These are phyloP conservation scores for Phytophthora nicotianae DNA, from an alignment of 352 stramenopile genomes.

Conservation along the genomic window DNA sequence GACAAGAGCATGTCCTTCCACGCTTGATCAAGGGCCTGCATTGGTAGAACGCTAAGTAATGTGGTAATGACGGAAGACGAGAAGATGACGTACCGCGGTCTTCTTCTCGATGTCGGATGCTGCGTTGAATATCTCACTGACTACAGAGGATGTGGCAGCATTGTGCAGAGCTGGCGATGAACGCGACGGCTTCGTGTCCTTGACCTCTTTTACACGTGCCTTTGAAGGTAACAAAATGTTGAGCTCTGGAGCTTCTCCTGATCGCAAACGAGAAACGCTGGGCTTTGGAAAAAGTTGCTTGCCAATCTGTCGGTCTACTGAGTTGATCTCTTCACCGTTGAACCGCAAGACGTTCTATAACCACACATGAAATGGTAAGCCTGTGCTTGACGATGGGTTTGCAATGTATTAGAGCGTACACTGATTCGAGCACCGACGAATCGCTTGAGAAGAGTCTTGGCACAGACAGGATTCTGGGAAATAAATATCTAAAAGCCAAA, in stretches of 20 bases:
- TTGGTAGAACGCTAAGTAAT: constrained; percentile 1
- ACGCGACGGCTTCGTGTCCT: constrained; percentile 18
- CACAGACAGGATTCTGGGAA: constrained; percentile 61
- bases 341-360: constrained; percentile 59
- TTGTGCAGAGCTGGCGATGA: constrained; percentile 12
- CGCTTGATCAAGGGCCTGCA: constrained; percentile 56
- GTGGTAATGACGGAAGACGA: not conserved
- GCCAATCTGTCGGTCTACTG: constrained; percentile 47
- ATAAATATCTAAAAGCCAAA: constrained; percentile 56
- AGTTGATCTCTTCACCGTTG: constrained; percentile 68
- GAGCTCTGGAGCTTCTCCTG: constrained; percentile 14
- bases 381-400: too few relatives aligned
- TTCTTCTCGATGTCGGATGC: constrained; percentile 67
- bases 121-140: constrained; percentile 50
- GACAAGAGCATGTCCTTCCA: constrained; percentile 59
- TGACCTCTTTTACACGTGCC: constrained; percentile 30
- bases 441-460: constrained; percentile 53
- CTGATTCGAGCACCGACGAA: constrained; percentile 59
- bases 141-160: constrained; percentile 24
- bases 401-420: constrained; percentile 53
- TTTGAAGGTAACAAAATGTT: constrained; percentile 16
- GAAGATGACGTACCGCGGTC: constrained; percentile 30
- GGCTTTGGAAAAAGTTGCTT: constrained; percentile 64
- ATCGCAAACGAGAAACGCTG: constrained; percentile 4
- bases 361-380: not conserved